phyloP scores from a whole-genome alignment of 2,329 filamentous ascomycete genomes.

The Ceratocystis lukuohia region DNA sequence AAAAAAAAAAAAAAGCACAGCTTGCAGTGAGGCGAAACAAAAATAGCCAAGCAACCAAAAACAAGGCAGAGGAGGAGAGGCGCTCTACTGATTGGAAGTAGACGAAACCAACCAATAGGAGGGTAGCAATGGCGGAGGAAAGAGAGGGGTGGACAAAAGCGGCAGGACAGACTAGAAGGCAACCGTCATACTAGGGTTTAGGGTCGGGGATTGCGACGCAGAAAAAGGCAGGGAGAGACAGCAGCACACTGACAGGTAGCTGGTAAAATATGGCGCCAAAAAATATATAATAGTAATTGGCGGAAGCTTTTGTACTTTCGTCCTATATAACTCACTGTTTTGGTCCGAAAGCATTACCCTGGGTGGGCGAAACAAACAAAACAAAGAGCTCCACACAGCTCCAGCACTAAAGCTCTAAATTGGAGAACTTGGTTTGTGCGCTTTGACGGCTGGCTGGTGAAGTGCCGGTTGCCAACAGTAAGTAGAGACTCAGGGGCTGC shows the following conservation, averaged over 20 bases:
- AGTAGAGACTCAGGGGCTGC: too few relatives aligned
- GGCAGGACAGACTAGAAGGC: background rate
- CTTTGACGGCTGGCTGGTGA: too few relatives aligned
- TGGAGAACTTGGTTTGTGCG: too few relatives aligned
- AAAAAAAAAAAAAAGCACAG: background rate
- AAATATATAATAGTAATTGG: background rate
- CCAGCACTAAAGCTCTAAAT: too few relatives aligned
- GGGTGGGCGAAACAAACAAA: slow-evolving; percentile 4
- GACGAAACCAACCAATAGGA: background rate
- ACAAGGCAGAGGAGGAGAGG: background rate
- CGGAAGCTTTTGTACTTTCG: background rate
- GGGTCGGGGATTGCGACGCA: background rate
- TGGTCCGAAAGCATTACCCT: background rate
- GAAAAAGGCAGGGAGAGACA: background rate
- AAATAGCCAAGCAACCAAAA: slow-evolving; percentile 2
- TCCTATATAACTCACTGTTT: background rate
- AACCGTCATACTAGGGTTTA: background rate
- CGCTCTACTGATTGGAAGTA: background rate
- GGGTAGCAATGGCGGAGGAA: background rate
- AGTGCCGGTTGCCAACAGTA: too few relatives aligned
- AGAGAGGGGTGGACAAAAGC: background rate
- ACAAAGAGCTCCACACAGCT: slow-evolving; percentile 4
- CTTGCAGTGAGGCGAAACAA: background rate
- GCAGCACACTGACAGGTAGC: too few relatives aligned
- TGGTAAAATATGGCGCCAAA: background rate